Evolutionary conservation across 1,139 yeast species (phyloP).

Genomic region (Blastobotrys malaysiensis): DNA sequence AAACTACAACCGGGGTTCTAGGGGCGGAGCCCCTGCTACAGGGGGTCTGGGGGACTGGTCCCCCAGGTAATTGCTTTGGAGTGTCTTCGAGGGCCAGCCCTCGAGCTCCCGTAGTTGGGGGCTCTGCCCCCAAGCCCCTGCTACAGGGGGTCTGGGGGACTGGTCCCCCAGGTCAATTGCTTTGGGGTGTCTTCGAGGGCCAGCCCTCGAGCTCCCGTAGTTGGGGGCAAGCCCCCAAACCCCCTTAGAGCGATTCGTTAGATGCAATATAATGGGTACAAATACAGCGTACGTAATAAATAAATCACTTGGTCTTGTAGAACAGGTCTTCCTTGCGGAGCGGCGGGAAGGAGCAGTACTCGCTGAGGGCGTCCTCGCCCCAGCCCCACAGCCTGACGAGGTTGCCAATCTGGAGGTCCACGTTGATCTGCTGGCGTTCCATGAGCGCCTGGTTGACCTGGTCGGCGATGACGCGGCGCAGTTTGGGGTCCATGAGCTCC

Average conservation of each 20-base stretch:
- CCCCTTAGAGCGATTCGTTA: not conserved
- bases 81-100: no score
- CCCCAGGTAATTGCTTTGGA: no score
- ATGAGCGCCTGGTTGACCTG: conserved; percentile 36
- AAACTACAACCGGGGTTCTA: no score
- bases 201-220: no score
- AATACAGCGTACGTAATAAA: not conserved
- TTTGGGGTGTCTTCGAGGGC: no score
- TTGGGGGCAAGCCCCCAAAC: no score
- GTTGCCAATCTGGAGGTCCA: conserved; percentile 32
- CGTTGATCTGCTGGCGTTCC: conserved; percentile 30
- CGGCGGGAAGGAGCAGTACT: conserved; percentile 24
- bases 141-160: no score
- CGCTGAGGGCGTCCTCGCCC: conserved; percentile 30
- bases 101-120: no score
- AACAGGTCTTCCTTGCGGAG: conserved; percentile 21
- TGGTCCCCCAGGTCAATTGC: no score
- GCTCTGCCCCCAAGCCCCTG: no score
- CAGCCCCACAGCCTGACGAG: conserved; percentile 34
- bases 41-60: no score
- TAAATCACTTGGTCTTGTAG: conserved; percentile 4
- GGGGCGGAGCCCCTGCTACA: no score
- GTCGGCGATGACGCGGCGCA: conserved; percentile 35
- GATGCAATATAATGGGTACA: not conserved
- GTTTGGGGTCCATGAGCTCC: conserved; percentile 32